A percentile compares a stretch with the other conserved stretches of the same genome.
These are phyloP conservation scores for Apophysomyces variabilis DNA, from an alignment of 371 early-diverging fungal genomes.

Conservation along the genomic window DNA sequence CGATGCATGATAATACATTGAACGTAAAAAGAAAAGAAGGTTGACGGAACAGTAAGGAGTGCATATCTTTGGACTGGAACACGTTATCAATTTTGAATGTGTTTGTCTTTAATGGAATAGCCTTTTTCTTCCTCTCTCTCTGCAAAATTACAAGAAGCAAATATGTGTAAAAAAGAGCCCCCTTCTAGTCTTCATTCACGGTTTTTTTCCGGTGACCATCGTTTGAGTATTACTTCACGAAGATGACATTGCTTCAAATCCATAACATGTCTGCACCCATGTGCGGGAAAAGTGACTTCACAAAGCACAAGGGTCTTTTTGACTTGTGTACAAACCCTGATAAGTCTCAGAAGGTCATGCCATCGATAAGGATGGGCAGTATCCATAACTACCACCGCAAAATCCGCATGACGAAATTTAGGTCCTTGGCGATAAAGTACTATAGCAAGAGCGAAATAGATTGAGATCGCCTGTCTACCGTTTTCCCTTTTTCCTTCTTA, in stretches of 20 bases:
- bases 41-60: background rate
- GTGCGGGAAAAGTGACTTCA: constrained; percentile 48
- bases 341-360: constrained; percentile 61
- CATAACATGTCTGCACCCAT: constrained; percentile 3
- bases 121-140: too few species aligned
- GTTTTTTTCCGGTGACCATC: constrained; percentile 66
- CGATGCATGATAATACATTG: too few species aligned
- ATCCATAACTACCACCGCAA: constrained; percentile 40
- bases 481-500: constrained; percentile 16
- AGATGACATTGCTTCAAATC: constrained; percentile 41
- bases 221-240: constrained; percentile 54
- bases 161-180: background rate
- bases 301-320: constrained; percentile 65
- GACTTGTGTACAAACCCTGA: constrained; percentile 67
- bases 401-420: constrained; percentile 35
- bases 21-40: background rate
- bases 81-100: too few species aligned
- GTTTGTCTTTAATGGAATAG: too few species aligned
- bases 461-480: too few species aligned
- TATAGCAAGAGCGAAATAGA: background rate
- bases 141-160: too few species aligned
- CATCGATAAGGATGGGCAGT: constrained; percentile 39
- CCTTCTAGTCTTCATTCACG: constrained; percentile 32
- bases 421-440: constrained; percentile 37
- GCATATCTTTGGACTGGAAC: too few species aligned